Percentiles rank a stretch among this genome's conserved stretches.
Conservation (phyloP, 2,329 filamentous ascomycete species). For the Calonectria honghensis region DNA sequence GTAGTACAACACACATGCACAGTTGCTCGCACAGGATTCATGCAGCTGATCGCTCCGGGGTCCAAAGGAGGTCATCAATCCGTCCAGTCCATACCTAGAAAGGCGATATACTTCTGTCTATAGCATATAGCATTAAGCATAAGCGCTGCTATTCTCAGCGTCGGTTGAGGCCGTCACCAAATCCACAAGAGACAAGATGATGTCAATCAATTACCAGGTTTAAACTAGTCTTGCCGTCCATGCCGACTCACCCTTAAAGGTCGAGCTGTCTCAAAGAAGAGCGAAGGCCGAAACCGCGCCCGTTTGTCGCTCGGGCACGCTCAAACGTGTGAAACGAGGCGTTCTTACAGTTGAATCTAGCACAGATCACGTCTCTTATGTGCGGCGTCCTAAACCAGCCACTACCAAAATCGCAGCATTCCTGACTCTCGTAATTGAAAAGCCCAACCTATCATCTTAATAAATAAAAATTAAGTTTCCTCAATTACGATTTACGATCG, state of each 20-base stretch:
- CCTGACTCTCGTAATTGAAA: not conserved
- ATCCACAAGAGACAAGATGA: not conserved
- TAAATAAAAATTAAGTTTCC: conserved; percentile 18
- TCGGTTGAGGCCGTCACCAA: conserved; percentile 6
- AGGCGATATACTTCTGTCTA: not conserved
- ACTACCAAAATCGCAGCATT: not conserved
- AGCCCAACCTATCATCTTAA: conserved; percentile 12
- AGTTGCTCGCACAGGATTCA: not conserved
- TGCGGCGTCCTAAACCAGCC: conserved; percentile 7
- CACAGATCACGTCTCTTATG: conserved; percentile 13
- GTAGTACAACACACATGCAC: not conserved
- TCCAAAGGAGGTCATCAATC: conserved; percentile 16
- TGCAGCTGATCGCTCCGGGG: not conserved
- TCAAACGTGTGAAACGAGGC: not conserved
- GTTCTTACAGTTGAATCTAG: not conserved
- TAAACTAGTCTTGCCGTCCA: conserved; percentile 27
- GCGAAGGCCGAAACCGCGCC: not conserved
- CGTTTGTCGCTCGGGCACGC: conserved; percentile 2
- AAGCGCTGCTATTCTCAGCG: not conserved
- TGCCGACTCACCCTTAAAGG: conserved; percentile 29
- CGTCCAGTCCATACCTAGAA: not conserved
- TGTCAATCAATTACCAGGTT: conserved; percentile 33
- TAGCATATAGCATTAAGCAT: conserved; percentile 11
- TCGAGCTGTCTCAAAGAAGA: conserved; percentile 12
- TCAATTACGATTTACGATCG: conserved; percentile 32